Conservation (phyloP, 257 asterid species). For the Linaria vulgaris region DNA sequence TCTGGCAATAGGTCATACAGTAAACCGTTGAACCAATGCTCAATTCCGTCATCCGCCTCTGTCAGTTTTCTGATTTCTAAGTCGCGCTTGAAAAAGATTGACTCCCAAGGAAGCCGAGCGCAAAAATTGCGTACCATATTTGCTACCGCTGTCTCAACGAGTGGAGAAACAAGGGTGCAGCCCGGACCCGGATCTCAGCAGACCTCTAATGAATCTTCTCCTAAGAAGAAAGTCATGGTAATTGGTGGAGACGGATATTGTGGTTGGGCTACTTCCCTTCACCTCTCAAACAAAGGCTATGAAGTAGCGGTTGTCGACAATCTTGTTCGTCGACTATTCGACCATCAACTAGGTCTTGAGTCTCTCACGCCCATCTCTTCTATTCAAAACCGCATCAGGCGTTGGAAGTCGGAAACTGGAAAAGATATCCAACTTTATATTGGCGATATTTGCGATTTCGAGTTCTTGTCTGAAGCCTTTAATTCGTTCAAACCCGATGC, state of each 20-base stretch:
- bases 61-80: conserved; percentile 30
- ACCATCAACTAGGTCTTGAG: conserved; percentile 88
- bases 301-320: conserved; percentile 85
- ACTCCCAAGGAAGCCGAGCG: conserved; percentile 22
- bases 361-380: conserved; percentile 92
- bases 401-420: conserved; percentile 81
- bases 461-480: conserved; percentile 77
- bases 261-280: conserved; percentile 84
- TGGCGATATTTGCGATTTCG: conserved; percentile 92
- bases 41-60: conserved; percentile 35
- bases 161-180: conserved; percentile 49
- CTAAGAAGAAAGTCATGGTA: conserved; percentile 74
- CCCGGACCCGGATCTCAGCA: conserved; percentile 39
- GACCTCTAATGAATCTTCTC: conserved; percentile 35
- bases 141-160: conserved; percentile 54
- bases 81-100: conserved; percentile 28
- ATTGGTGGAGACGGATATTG: conserved; percentile 97
- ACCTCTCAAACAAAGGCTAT: conserved; percentile 60
- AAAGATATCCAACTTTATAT: conserved; percentile 68
- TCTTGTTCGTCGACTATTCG: conserved; percentile 83
- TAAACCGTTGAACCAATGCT: conserved; percentile 33
- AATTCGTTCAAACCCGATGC: conserved; percentile 80
- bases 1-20: conserved; percentile 30
- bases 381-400: conserved; percentile 71
- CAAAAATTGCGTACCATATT: conserved; percentile 29